Conservation (phyloP, 768 basidiomycete genomes). For the Xerocomus potaroensis region DNA sequence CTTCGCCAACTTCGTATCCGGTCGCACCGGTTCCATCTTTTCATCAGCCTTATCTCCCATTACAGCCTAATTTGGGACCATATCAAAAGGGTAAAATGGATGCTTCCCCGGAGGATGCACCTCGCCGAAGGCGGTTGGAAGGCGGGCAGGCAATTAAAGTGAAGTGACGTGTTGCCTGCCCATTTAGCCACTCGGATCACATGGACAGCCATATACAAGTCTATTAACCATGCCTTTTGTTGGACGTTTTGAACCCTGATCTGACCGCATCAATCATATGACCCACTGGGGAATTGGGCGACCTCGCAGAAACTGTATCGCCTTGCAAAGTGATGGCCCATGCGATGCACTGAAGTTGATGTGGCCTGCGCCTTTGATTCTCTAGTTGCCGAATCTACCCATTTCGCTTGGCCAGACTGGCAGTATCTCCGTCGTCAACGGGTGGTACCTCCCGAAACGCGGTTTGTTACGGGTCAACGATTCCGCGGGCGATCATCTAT, state of each 20-base stretch:
- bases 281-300: constrained; percentile 20
- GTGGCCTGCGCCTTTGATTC: constrained; percentile 10
- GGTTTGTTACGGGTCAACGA: constrained; percentile 12
- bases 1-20: constrained; percentile 38
- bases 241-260: constrained; percentile 9
- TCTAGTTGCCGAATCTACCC: neutral
- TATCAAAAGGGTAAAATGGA: constrained; percentile 33
- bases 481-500: constrained; percentile 21
- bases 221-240: constrained; percentile 18
- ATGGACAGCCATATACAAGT: constrained; percentile 20
- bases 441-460: constrained; percentile 15
- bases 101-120: constrained; percentile 37
- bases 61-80: constrained; percentile 47
- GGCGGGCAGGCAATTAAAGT: constrained; percentile 52
- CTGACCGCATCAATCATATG: constrained; percentile 21
- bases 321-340: constrained; percentile 12
- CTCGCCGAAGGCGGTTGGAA: constrained; percentile 53
- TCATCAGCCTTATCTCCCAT: constrained; percentile 48
- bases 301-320: constrained; percentile 2
- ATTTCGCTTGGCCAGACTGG: constrained; percentile 3
- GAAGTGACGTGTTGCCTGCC: constrained; percentile 35
- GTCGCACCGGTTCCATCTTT: constrained; percentile 38
- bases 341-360: constrained; percentile 8
- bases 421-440: constrained; percentile 19
- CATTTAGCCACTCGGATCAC: constrained; percentile 27